A percentile compares a stretch with the other conserved stretches of the same genome.
phyloP scores from a whole-genome alignment of 2,329 filamentous ascomycete genomes.

The Neocucurbitaria cava region DNA sequence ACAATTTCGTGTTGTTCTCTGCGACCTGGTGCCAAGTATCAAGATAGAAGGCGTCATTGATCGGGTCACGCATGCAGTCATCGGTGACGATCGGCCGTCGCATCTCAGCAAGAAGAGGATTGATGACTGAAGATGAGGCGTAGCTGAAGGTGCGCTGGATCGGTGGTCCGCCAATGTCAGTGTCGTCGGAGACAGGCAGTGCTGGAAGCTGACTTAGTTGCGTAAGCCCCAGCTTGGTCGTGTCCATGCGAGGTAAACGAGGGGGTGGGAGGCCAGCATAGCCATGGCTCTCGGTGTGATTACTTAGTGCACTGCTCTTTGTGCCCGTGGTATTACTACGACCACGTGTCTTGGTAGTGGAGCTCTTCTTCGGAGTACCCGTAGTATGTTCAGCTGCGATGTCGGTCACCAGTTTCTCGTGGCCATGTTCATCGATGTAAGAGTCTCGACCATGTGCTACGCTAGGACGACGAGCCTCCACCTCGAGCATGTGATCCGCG shows the following conservation, averaged over 20 bases:
- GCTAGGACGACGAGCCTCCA: conserved; percentile 61
- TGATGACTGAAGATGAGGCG: conserved; percentile 58
- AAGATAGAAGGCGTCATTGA: conserved; percentile 81
- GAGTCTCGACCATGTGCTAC: conserved; percentile 73
- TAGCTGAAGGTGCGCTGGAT: conserved; percentile 59
- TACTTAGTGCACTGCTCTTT: conserved; percentile 40
- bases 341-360: conserved; percentile 42
- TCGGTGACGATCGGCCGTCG: conserved; percentile 76
- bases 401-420: conserved; percentile 74
- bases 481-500: conserved; percentile 71
- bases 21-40: conserved; percentile 88
- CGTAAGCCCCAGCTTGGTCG: conserved; percentile 71
- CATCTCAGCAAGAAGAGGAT: conserved; percentile 68
- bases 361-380: conserved; percentile 55
- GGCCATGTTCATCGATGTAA: conserved; percentile 66
- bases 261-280: conserved; percentile 67
- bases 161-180: conserved; percentile 81
- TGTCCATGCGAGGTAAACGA: conserved; percentile 65
- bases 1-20: conserved; percentile 94
- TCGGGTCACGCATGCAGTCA: conserved; percentile 92
- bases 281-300: conserved; percentile 48
- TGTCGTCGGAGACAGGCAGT: conserved; percentile 75
- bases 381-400: conserved; percentile 66
- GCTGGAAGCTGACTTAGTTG: conserved; percentile 73
- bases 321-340: conserved; percentile 43